These are phyloP conservation scores for Myrmaecium sp. DNA, from an alignment of 2,329 filamentous ascomycete genomes.

Conservation along the genomic window DNA sequence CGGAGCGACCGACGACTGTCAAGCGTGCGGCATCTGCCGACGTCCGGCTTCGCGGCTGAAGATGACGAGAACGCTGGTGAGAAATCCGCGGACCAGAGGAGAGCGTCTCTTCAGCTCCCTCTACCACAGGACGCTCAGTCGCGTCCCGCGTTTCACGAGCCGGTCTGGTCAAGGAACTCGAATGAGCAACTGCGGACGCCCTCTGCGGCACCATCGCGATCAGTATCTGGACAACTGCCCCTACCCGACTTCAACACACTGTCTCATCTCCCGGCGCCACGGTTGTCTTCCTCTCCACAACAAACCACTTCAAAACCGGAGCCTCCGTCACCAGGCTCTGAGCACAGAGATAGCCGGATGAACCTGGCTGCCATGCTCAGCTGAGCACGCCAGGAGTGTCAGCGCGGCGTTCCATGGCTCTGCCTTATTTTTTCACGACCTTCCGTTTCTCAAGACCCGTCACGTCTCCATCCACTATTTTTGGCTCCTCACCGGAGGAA, in stretches of 20 bases:
- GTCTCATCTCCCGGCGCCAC: no score
- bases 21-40: constrained; percentile 16
- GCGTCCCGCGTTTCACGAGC: no score
- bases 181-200: no score
- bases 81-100: constrained; percentile 12
- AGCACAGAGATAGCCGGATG: constrained; percentile 13
- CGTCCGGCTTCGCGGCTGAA: constrained; percentile 20
- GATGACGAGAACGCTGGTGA: no score
- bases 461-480: no score
- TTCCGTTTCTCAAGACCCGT: no score
- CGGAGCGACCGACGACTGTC: constrained; percentile 21
- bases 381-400: constrained; percentile 7
- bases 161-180: no score
- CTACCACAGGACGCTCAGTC: constrained; percentile 13
- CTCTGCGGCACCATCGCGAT: no score
- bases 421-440: not conserved
- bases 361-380: constrained; percentile 16
- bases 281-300: no score
- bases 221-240: constrained; percentile 11
- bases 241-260: constrained; percentile 18
- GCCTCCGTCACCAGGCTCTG: constrained; percentile 16
- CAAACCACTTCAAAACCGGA: no score
- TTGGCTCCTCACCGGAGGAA: no score
- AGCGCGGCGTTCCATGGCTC: not conserved
- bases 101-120: constrained; percentile 17